Percentiles rank a stretch among this genome's conserved stretches.
phyloP scores from a whole-genome alignment of 345 rosid species.

The Triadica sebifera region DNA sequence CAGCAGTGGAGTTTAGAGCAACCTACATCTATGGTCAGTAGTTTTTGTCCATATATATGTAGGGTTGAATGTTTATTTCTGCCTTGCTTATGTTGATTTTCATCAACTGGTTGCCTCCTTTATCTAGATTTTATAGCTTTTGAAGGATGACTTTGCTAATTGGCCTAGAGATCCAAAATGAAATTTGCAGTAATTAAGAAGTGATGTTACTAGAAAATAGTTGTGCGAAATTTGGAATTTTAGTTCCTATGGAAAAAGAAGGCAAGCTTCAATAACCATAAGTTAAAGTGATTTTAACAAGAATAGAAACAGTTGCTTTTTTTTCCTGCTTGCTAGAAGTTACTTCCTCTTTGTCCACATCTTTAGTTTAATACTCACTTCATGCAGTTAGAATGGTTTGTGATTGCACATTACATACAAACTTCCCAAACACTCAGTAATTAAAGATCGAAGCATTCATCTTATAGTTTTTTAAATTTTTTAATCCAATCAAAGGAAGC shows the following conservation, averaged over 20 bases:
- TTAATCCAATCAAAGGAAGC: too few species aligned
- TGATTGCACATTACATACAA: too few species aligned
- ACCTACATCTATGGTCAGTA: constrained; percentile 22
- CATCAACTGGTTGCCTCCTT: not conserved
- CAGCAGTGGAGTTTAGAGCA: constrained; percentile 12
- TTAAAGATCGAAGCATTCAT: too few species aligned
- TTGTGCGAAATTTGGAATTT: not conserved
- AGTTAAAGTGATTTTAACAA: too few species aligned
- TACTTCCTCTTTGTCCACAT: too few species aligned
- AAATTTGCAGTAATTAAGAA: not conserved
- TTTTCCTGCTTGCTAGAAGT: too few species aligned
- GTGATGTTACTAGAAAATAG: not conserved
- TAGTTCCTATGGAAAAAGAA: not conserved
- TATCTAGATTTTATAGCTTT: not conserved
- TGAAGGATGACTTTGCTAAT: not conserved
- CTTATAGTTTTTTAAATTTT: too few species aligned
- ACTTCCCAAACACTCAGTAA: too few species aligned
- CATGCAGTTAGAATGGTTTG: too few species aligned
- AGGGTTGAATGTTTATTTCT: not conserved
- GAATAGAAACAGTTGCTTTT: too few species aligned
- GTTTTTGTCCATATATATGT: not conserved
- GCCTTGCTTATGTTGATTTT: not conserved
- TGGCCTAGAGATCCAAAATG: not conserved
- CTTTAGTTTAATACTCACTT: too few species aligned
- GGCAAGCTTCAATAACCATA: not conserved